These are phyloP conservation scores for Sporothrix brunneoviolacea DNA, from an alignment of 2,329 filamentous ascomycete species.

Conservation along the genomic window DNA sequence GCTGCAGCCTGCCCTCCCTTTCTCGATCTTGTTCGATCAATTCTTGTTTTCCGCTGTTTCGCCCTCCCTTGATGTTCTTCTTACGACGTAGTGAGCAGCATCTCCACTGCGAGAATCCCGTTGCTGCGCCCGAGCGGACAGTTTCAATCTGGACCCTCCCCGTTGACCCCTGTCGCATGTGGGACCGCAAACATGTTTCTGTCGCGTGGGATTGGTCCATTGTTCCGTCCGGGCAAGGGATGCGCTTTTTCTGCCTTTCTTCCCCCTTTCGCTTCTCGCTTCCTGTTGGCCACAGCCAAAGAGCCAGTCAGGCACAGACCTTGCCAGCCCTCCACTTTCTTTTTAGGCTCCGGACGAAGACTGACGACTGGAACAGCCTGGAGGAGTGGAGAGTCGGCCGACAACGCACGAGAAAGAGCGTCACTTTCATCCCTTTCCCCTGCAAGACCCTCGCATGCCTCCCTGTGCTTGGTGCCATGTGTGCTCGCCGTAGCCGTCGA, in stretches of 20 bases:
- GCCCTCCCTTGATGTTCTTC: neutral
- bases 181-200: neutral
- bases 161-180: neutral
- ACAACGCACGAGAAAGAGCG: conserved; percentile 4
- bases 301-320: neutral
- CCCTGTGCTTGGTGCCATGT: neutral
- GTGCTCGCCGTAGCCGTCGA: neutral
- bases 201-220: neutral
- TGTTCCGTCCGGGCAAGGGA: conserved; percentile 5
- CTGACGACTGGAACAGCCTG: neutral
- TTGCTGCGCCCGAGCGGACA: conserved; percentile 3
- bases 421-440: conserved; percentile 5
- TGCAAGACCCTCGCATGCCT: conserved; percentile 1
- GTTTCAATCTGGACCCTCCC: conserved; percentile 7
- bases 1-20: no score
- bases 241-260: neutral
- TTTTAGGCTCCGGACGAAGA: conserved; percentile 2
- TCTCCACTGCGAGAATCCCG: conserved; percentile 3
- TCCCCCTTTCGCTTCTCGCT: neutral
- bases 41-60: neutral
- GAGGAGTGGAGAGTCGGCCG: conserved; percentile 5
- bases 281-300: neutral
- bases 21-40: neutral
- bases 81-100: no score
- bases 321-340: neutral